Conservation (phyloP, 768 basidiomycete species). For the Agaricus bisporus region DNA sequence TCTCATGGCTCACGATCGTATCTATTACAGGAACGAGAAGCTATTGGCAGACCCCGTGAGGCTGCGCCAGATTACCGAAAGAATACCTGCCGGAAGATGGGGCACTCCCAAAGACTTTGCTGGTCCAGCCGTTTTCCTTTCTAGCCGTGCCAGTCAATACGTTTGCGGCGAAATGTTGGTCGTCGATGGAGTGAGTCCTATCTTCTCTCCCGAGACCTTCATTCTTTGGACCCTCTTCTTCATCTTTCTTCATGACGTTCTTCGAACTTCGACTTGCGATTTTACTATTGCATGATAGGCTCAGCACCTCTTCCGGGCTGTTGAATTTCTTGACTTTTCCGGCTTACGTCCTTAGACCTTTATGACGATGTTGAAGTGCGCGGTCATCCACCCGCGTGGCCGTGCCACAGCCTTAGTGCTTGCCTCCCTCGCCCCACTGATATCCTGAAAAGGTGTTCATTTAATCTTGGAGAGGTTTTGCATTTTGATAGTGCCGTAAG, state of each 20-base stretch:
- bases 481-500: background rate
- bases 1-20: background rate
- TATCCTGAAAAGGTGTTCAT: background rate
- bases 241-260: background rate
- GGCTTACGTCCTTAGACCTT: background rate
- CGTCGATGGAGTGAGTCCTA: conserved; percentile 55
- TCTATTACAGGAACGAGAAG: conserved; percentile 35
- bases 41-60: conserved; percentile 55
- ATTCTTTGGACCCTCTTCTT: background rate
- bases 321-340: background rate
- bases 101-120: conserved; percentile 68
- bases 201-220: background rate
- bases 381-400: background rate
- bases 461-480: background rate
- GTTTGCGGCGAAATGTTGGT: conserved; percentile 66
- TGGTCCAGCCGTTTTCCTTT: conserved; percentile 67
- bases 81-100: conserved; percentile 71
- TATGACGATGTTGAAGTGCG: background rate
- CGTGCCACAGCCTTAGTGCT: background rate
- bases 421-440: background rate
- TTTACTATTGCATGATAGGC: too few species aligned
- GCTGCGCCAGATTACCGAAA: conserved; percentile 64
- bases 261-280: too few species aligned
- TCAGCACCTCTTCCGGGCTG: too few species aligned
- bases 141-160: conserved; percentile 63